Evolutionary conservation across 2,329 filamentous ascomycete species (phyloP).

Genomic region (Plenodomus tracheiphilus): DNA sequence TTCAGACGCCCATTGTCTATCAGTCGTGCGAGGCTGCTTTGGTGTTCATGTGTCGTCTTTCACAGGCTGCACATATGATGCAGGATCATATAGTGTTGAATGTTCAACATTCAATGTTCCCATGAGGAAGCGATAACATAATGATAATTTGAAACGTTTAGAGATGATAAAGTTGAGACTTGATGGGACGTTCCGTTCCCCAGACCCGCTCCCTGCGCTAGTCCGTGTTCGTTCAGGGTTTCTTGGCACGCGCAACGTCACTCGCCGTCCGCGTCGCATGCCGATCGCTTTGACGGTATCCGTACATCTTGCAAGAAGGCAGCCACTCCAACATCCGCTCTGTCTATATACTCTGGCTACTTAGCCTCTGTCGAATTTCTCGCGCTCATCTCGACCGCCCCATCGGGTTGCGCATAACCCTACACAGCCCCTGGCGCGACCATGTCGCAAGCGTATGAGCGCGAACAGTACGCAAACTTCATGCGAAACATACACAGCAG

Average conservation of each 20-base stretch:
- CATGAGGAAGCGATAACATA: too few relatives aligned
- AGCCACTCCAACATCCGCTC: background rate
- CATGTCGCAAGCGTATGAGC: slow-evolving; percentile 63
- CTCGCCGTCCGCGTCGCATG: background rate
- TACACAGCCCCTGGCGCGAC: slow-evolving; percentile 13
- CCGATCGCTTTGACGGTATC: background rate
- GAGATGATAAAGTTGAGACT: background rate
- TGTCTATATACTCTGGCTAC: background rate
- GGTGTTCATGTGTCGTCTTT: too few relatives aligned
- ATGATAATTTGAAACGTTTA: too few relatives aligned
- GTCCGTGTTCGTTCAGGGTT: slow-evolving; percentile 1
- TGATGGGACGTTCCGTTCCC: background rate
- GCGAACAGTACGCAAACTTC: slow-evolving; percentile 56
- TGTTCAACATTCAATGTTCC: too few relatives aligned
- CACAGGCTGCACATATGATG: too few relatives aligned
- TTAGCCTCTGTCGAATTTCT: too few relatives aligned
- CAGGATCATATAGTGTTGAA: too few relatives aligned
- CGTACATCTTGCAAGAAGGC: background rate
- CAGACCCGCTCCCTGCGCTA: slow-evolving; percentile 2
- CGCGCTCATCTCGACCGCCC: too few relatives aligned
- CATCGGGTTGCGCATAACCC: too few relatives aligned
- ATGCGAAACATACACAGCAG: background rate
- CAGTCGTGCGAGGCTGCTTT: too few relatives aligned
- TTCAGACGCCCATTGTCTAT: too few relatives aligned
- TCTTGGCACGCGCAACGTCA: slow-evolving; percentile 7